Base-by-base conservation (phyloP, 371 early-diverging fungal genomes). In the Saksenaea vasiformis region DNA sequence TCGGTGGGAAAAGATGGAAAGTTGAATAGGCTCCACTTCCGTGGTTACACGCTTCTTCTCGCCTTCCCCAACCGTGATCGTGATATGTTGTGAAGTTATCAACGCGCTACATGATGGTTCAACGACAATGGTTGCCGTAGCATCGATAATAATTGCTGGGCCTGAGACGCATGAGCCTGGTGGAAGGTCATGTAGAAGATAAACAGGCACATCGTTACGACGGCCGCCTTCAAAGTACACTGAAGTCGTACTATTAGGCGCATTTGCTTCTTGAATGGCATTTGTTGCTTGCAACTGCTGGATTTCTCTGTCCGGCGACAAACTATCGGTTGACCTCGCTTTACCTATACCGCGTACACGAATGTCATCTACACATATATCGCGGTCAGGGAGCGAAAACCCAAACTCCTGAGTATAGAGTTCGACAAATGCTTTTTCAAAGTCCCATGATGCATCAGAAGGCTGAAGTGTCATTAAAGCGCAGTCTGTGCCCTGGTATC, bases 401-500 rank as follows among this genome's bases (percentile, higher is more conserved):
- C 98, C 98, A 81, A 97, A 98, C 70, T 98, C 98, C 22, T 88
- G 89, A 61, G 84, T 74, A 75, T 98, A 93, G 51, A 86, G 73
- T 24, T 76, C 67, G 14, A 83, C 80, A 76, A 96, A 98, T 0
- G 77, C 73, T 0, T 54, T 44, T 38, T 76, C 74, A 67, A 90
- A 90, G 65, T 86, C 81, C 90, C 90, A 90, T 17, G 68, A 63
- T 11, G 65, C 54, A 26, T 53, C 60, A 1, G 41, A 17, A 0
- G 91, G 87, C 67, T 93, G 83, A 13, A 88, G 78, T 0, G 94
- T 95, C 97, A 97, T 97, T 43, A 98, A 68, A 0, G 95, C 87
- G n/a, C 92, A 92, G 70, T 97, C 96, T 0, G 98, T 97, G 13
- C 97, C 97, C 19, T 95, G 87, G 72, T 95, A 98, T 19, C 97